These are phyloP conservation scores for Pistacia integerrima DNA, from an alignment of 345 rosid species.

Conservation along the genomic window DNA sequence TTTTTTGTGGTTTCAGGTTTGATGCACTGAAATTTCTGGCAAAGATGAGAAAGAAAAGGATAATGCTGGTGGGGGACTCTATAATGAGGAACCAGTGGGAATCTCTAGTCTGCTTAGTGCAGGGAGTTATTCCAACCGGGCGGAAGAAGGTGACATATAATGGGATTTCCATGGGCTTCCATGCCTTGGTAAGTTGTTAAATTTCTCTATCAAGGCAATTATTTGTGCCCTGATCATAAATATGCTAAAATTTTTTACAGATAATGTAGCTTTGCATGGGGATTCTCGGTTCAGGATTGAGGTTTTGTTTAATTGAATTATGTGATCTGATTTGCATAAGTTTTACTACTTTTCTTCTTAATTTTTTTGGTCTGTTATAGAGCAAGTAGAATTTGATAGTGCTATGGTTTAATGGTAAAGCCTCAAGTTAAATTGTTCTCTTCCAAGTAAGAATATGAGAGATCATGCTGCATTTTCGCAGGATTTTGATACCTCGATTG, in stretches of 20 bases:
- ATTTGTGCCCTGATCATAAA: neutral
- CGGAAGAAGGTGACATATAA: conserved; percentile 67
- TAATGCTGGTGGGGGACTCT: conserved; percentile 93
- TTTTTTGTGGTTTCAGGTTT: conserved; percentile 48
- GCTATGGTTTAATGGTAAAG: neutral
- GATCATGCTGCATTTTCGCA: conserved; percentile 21
- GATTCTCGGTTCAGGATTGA: neutral
- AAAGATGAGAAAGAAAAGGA: conserved; percentile 79
- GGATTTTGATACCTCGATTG: conserved; percentile 84
- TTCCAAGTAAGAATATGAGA: neutral
- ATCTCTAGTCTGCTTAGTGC: conserved; percentile 88
- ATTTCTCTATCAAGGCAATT: neutral
- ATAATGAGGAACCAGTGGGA: conserved; percentile 99
- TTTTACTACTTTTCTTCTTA: neutral
- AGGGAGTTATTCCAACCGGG: conserved; percentile 76
- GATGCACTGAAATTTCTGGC: conserved; percentile 82
- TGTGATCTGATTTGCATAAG: neutral
- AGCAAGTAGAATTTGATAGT: neutral
- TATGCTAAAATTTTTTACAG: neutral
- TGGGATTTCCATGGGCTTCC: conserved; percentile 90
- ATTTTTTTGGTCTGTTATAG: too few species aligned
- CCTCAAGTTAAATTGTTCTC: neutral
- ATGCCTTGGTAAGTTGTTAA: conserved; percentile 56
- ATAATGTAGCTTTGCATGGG: neutral
- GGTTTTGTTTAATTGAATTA: neutral